These are phyloP conservation scores for Fusarium scirpi DNA, from an alignment of 2,329 filamentous ascomycete genomes.

Conservation along the genomic window DNA sequence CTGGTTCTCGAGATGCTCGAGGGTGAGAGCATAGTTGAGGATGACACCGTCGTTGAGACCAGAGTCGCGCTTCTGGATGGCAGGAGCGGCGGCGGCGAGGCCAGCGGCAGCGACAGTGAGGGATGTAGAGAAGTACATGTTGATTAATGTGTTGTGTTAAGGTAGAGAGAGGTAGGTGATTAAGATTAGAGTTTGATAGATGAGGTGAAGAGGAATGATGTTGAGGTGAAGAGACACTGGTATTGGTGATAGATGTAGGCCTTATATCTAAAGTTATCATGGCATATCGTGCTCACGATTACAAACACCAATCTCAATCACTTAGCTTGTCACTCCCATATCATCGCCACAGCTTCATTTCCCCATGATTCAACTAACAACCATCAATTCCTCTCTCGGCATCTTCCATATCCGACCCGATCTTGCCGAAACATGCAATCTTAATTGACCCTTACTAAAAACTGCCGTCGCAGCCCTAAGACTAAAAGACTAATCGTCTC, in stretches of 20 bases:
- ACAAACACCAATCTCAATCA: too few species aligned
- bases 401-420: conserved; percentile 13
- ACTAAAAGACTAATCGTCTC: not conserved
- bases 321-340: not conserved
- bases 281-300: too few species aligned
- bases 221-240: not conserved
- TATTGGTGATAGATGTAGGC: not conserved
- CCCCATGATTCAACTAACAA: not conserved
- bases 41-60: conserved; percentile 49
- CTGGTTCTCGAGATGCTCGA: conserved; percentile 69
- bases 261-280: not conserved
- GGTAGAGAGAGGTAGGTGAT: not conserved
- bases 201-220: not conserved
- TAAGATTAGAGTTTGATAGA: not conserved
- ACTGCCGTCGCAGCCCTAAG: not conserved
- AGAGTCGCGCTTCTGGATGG: conserved; percentile 28
- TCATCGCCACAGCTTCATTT: not conserved
- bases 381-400: conserved; percentile 1
- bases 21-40: conserved; percentile 61
- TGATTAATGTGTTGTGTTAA: not conserved
- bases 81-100: conserved; percentile 31
- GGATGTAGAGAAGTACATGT: conserved; percentile 28
- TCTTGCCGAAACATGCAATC: not conserved
- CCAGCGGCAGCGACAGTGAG: conserved; percentile 27
- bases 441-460: not conserved